These are phyloP conservation scores for Aspergillus nanangensis DNA, from an alignment of 495 filamentous ascomycete species.

Conservation along the genomic window DNA sequence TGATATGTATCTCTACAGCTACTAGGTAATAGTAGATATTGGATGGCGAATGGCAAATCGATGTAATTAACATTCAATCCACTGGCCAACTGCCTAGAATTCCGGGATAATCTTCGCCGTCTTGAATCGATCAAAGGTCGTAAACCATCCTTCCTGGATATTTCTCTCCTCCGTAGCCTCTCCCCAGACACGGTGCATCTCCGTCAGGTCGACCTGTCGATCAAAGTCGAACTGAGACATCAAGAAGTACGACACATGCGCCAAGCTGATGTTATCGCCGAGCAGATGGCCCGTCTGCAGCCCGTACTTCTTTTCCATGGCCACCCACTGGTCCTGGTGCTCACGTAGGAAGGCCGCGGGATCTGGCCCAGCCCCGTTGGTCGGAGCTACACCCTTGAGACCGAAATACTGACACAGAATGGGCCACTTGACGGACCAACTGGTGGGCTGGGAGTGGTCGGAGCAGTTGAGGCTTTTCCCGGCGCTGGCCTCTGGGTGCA, in stretches of 20 bases:
- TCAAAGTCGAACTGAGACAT: slow-evolving; percentile 9
- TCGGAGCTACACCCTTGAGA: background rate
- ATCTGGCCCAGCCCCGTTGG: background rate
- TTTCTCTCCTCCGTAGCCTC: slow-evolving; percentile 5
- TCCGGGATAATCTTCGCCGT: slow-evolving; percentile 7
- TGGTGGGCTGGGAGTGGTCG: background rate
- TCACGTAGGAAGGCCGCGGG: background rate
- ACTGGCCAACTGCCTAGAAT: no score
- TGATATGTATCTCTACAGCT: no score
- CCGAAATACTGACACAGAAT: background rate
- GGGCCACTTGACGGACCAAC: background rate
- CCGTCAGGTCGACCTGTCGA: slow-evolving; percentile 7
- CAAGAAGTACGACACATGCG: slow-evolving; percentile 1
- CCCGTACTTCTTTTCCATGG: slow-evolving; percentile 5
- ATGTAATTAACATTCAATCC: no score
- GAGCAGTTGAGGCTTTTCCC: background rate
- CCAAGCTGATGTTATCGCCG: slow-evolving; percentile 1
- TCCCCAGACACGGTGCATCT: slow-evolving; percentile 8
- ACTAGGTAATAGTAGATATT: no score
- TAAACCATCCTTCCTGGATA: slow-evolving; percentile 2
- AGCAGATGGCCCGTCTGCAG: background rate
- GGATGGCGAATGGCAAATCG: no score
- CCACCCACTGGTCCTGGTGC: slow-evolving; percentile 3
- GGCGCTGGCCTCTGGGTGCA: background rate
- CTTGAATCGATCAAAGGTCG: slow-evolving; percentile 4